Conservation (phyloP, 2,329 filamentous ascomycete species). For the Exutisphaerella laricina region DNA sequence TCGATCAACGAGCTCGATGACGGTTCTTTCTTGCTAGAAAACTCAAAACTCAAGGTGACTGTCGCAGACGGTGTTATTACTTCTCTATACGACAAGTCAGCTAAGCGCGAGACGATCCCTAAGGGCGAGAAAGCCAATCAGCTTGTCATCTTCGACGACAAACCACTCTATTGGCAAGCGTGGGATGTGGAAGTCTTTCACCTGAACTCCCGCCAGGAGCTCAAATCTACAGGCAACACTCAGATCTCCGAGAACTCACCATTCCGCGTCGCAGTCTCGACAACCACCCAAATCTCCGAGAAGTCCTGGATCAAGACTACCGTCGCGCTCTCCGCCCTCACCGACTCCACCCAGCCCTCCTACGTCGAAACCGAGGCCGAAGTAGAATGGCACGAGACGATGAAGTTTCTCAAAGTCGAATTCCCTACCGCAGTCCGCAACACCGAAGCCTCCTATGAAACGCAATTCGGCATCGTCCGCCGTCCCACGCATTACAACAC, state of each 20-base stretch:
- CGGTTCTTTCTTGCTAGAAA: conserved; percentile 67
- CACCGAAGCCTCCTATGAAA: conserved; percentile 91
- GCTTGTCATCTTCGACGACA: conserved; percentile 92
- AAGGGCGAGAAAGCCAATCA: conserved; percentile 74
- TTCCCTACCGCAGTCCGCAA: conserved; percentile 90
- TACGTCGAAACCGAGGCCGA: conserved; percentile 74
- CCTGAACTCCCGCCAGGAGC: conserved; percentile 74
- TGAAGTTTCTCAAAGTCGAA: conserved; percentile 98
- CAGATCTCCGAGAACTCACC: conserved; percentile 65
- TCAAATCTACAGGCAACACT: conserved; percentile 59
- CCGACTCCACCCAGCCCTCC: conserved; percentile 56
- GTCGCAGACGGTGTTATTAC: conserved; percentile 73
- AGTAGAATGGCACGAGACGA: conserved; percentile 95
- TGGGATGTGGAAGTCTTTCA: conserved; percentile 99
- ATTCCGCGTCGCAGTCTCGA: conserved; percentile 74
- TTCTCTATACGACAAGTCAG: conserved; percentile 71
- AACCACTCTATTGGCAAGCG: conserved; percentile 93
- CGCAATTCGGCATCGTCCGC: conserved; percentile 81
- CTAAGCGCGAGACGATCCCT: conserved; percentile 71
- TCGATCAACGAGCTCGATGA: conserved; percentile 16
- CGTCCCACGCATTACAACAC: conserved; percentile 98
- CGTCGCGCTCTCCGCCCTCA: conserved; percentile 68
- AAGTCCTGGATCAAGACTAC: conserved; percentile 81
- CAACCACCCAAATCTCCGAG: conserved; percentile 81
- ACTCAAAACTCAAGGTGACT: conserved; percentile 67